Conservation (phyloP, 192 early-diverging fungal species). For the Coemansia sp. region DNA sequence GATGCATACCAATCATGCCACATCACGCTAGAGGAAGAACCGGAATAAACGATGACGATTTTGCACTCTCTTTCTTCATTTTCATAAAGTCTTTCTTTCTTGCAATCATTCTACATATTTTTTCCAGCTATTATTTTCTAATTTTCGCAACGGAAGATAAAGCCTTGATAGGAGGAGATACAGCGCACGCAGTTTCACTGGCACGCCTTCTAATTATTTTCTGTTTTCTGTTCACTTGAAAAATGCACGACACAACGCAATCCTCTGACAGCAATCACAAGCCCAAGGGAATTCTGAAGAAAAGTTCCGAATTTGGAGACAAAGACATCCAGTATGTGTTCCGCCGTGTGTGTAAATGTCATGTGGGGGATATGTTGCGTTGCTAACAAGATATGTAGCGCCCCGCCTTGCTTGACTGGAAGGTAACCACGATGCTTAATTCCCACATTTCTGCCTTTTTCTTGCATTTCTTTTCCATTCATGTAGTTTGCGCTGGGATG, state of each 20-base stretch:
- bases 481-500: slow-evolving; percentile 86
- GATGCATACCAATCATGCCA: no score
- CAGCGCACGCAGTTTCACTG: not conserved
- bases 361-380: no score
- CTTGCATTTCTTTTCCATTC: not conserved
- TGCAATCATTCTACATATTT: not conserved
- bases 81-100: not conserved
- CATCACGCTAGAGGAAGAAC: not conserved
- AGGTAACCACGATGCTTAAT: no score
- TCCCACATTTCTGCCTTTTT: no score
- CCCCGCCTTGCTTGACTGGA: no score
- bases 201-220: not conserved
- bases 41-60: not conserved
- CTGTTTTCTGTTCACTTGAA: not conserved
- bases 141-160: not conserved
- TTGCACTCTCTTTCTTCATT: not conserved
- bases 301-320: slow-evolving; percentile 21
- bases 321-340: slow-evolving; percentile 39
- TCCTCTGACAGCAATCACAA: slow-evolving; percentile 7
- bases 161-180: not conserved
- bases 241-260: slow-evolving; percentile 1
- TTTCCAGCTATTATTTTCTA: not conserved
- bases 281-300: slow-evolving; percentile 57
- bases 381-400: no score
- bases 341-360: not conserved